Evolutionary conservation across 768 basidiomycete genomes (phyloP).

Genomic region (Pleurotus tuoliensis): DNA sequence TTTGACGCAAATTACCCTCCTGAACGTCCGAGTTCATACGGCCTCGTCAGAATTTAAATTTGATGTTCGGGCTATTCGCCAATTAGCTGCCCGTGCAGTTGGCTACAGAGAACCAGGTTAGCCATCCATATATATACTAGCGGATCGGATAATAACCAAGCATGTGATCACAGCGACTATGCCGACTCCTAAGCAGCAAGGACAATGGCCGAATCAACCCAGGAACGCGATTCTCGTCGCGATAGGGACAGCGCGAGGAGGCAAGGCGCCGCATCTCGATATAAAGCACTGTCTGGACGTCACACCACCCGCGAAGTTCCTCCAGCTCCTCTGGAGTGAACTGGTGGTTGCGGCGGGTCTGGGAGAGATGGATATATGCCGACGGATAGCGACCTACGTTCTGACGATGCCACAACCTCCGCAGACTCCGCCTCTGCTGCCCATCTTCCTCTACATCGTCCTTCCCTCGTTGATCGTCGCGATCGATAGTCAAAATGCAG

Average conservation of each 20-base stretch:
- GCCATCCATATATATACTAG: not conserved
- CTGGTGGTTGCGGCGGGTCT: slow-evolving; percentile 47
- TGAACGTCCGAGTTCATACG: slow-evolving; percentile 23
- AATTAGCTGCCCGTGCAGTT: slow-evolving; percentile 2
- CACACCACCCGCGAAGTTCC: slow-evolving; percentile 55
- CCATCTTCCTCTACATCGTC: slow-evolving; percentile 68
- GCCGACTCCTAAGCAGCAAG: not conserved
- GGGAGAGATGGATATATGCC: slow-evolving; percentile 59
- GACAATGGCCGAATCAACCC: slow-evolving; percentile 48
- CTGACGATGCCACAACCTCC: slow-evolving; percentile 56
- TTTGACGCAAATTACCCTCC: slow-evolving; percentile 38
- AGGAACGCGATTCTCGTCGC: slow-evolving; percentile 54
- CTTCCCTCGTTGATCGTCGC: slow-evolving; percentile 54
- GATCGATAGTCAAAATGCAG: slow-evolving; percentile 49
- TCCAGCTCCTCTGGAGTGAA: slow-evolving; percentile 68
- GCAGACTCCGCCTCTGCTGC: slow-evolving; percentile 57
- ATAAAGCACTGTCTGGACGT: slow-evolving; percentile 62
- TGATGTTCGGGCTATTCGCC: slow-evolving; percentile 6
- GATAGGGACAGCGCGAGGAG: slow-evolving; percentile 52
- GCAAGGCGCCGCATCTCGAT: slow-evolving; percentile 63
- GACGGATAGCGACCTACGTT: slow-evolving; percentile 64
- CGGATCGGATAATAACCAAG: not conserved
- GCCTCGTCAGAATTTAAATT: not conserved
- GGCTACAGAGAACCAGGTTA: slow-evolving; percentile 9
- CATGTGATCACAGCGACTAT: not conserved